Evolutionary conservation across 2,329 filamentous ascomycete species (phyloP).

Genomic region (Aspergillus sclerotialis): DNA sequence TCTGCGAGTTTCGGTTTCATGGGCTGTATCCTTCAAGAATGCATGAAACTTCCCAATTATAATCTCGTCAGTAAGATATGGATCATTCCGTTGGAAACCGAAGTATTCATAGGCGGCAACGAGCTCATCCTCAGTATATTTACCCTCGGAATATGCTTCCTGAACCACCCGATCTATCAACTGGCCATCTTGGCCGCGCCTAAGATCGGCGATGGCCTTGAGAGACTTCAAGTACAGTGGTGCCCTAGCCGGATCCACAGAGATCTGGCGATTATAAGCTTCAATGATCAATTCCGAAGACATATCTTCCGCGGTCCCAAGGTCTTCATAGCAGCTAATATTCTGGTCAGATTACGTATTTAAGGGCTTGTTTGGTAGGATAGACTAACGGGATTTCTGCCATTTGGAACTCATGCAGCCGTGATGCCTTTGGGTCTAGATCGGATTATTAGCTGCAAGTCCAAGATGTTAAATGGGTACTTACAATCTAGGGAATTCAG

Average conservation of each 20-base stretch:
- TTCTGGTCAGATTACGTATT: slow-evolving; percentile 4
- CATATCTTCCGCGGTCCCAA: slow-evolving; percentile 58
- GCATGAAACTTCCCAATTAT: slow-evolving; percentile 58
- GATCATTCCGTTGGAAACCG: slow-evolving; percentile 43
- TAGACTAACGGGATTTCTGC: slow-evolving; percentile 25
- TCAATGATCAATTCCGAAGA: slow-evolving; percentile 55
- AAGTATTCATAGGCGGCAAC: slow-evolving; percentile 54
- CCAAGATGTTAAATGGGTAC: slow-evolving; percentile 7
- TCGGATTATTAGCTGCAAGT: slow-evolving; percentile 9
- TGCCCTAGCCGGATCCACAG: slow-evolving; percentile 47
- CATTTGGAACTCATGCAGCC: slow-evolving; percentile 24
- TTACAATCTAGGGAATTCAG: slow-evolving; percentile 29
- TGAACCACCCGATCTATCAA: slow-evolving; percentile 52
- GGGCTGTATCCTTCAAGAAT: slow-evolving; percentile 48
- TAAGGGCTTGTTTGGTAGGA: neutral
- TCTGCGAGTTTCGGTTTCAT: slow-evolving; percentile 51
- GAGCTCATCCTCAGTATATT: slow-evolving; percentile 52
- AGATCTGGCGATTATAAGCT: slow-evolving; percentile 55
- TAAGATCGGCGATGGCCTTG: slow-evolving; percentile 50
- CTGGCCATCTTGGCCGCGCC: slow-evolving; percentile 43
- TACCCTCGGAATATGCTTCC: slow-evolving; percentile 52
- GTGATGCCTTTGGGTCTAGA: slow-evolving; percentile 22
- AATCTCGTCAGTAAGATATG: slow-evolving; percentile 48
- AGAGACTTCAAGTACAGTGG: slow-evolving; percentile 61
- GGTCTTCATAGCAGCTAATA: slow-evolving; percentile 50